These are phyloP conservation scores for Lasiodiplodia hormozganensis DNA, from an alignment of 2,329 filamentous ascomycete species.

Conservation along the genomic window DNA sequence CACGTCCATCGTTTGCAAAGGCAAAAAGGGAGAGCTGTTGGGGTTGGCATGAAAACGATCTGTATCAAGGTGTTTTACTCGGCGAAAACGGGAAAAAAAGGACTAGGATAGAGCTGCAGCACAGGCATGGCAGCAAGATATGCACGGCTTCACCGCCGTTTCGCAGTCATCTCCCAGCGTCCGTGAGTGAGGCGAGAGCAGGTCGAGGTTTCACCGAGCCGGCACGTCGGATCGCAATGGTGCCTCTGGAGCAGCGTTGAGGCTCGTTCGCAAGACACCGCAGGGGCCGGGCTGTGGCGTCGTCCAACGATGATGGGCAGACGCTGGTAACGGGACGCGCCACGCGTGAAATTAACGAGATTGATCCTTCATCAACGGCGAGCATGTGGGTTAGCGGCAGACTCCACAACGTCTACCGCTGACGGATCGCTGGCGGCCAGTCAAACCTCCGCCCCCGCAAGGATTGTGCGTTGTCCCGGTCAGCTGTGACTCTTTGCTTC, in stretches of 20 bases:
- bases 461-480: constrained; percentile 13
- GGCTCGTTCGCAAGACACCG: constrained; percentile 1
- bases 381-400: not conserved
- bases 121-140: constrained; percentile 6
- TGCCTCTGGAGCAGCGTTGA: not conserved
- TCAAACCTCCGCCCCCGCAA: not conserved
- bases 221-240: not conserved
- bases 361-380: constrained; percentile 19
- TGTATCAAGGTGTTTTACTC: constrained; percentile 27
- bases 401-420: constrained; percentile 2
- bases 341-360: constrained; percentile 11
- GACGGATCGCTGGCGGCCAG: constrained; percentile 17
- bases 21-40: not conserved
- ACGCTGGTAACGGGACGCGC: not conserved
- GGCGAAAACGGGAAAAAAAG: constrained; percentile 11
- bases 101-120: constrained; percentile 9
- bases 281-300: constrained; percentile 18
- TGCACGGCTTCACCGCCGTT: constrained; percentile 23
- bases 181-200: constrained; percentile 3
- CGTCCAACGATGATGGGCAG: not conserved
- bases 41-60: not conserved
- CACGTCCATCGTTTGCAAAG: not conserved
- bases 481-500: constrained; percentile 5
- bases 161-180: not conserved
- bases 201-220: not conserved